Base-by-base conservation (phyloP, 495 filamentous ascomycete species). In the Neurospora sp. region DNA sequence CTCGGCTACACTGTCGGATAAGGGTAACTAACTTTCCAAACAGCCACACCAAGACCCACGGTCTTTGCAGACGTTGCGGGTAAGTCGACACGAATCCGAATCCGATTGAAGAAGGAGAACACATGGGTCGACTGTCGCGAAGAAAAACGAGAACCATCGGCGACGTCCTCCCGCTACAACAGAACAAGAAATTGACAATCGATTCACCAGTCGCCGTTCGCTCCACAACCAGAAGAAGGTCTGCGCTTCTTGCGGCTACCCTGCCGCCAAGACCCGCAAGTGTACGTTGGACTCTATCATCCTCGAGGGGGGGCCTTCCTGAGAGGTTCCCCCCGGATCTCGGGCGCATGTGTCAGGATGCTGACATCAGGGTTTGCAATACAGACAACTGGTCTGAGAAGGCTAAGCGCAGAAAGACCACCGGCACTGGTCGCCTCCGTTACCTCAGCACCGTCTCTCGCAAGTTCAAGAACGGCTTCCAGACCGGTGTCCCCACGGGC, bases 181-280 rank as follows among this genome's bases (percentile, higher is more conserved):
- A 20, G 69, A 68, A 18, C 40, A 46, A 59, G 48, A 76, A 59
- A 61, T 73, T 81, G 74, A 82, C 75, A 77, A 68, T 61, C 9
- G 69, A 39, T 59, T 71, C 77, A 79, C 78, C 96, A 95, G 94
- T 82, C 91, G 91, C 77, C 96, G 96, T 80, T 97, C 96, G 76
- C 91, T 97, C 84, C 96, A 99, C 91, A 92, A 98, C 88, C 96
- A 99, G 88, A 99, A 99, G 92, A 91, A 96, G 84, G 95, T 92
- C 78, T 99, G 96, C 88, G 88, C 96, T 75, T 93, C 93, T 81
- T 99, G 96, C 87, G 96, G 93, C 84, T 99, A 98, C 88, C 96
- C 96, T 76, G 88, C 94, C 78, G 96, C 96, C 84, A 97, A 96
- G 89, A 95, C 88, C 83, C 89, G 96, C 84, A 94, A 97, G 90